Base-by-base conservation (phyloP, 2,329 filamentous ascomycete genomes). In the Colletotrichum sp. region DNA sequence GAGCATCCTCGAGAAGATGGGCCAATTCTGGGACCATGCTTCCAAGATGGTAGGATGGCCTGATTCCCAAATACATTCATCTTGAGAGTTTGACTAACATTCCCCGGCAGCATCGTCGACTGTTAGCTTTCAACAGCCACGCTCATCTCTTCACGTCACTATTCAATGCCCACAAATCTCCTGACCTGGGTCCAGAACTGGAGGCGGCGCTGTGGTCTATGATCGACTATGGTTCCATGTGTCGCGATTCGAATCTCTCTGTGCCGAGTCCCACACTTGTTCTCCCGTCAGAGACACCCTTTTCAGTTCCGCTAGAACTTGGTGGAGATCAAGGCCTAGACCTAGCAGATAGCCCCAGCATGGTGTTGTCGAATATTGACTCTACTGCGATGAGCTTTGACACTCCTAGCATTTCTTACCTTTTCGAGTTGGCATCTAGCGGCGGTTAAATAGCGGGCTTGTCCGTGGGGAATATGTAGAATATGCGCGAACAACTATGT, bases 251-350 rank as follows among this genome's bases (percentile, higher is more conserved):
- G n/a, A 52, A 21, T n/a, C 44, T 52, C n/a, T 52, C 44, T 5
- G 44, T 52, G 12, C 44, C 44, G n/a, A 52, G 44, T 13, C 44
- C 44, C n/a, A 21, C 44, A 7, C 44, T 52, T 7, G 44, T 52
- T 8, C 18, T 52, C 3, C 44, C 44, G 10, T 13, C n/a, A 52
- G 44, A 52, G n/a, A 52, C 44, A 10, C n/a, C n/a, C 10, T 52
- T 52, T 21, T 21, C 44, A n/a, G 44, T 52, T 21, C 8, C n/a
- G 6, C 44, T 52, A 4, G n/a, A 52, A 13, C 44, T 52, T n/a
- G 2, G n/a, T 5, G 44, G 0, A 0, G 44, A 52, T 8, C 44
- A 52, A 0, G n/a, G 0, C 18, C 10, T 52, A 0, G n/a, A 4
- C n/a, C 44, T 52, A 0, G 44, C 10, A 13, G 44, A 52, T 21